Evolutionary conservation across 257 asterid species (phyloP).

Genomic region (Coffea eugenioides): DNA sequence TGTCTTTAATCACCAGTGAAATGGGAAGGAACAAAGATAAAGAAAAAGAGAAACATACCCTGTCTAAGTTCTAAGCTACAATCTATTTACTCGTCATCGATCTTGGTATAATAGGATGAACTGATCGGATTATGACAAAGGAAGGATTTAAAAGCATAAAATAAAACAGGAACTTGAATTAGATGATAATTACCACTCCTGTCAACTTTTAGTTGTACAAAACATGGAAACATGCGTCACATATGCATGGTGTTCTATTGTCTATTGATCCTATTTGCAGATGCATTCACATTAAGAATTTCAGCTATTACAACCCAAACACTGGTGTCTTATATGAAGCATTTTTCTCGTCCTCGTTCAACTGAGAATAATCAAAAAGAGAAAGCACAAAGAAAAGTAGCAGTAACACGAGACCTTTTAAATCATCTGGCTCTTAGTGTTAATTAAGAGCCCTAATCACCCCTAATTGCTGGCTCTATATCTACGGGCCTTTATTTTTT

Average conservation of each 20-base stretch:
- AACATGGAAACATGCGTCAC: neutral
- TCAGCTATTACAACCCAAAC: neutral
- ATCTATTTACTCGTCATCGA: neutral
- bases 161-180: neutral
- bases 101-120: neutral
- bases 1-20: neutral
- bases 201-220: neutral
- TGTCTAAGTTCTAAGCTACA: neutral
- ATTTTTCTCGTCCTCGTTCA: neutral
- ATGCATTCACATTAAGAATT: neutral
- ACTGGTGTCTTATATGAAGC: neutral
- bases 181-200: neutral
- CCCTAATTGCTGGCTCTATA: no score
- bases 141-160: neutral
- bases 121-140: neutral
- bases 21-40: neutral
- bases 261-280: no score
- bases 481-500: no score
- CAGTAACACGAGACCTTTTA: no score
- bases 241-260: no score
- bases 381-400: neutral
- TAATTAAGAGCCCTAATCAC: no score
- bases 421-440: no score
- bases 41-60: no score
- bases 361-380: neutral